Evolutionary conservation across 176 grass and related monocot genomes (phyloP), one percentile per base, ranked within the genome.

Genomic region (Melocanna baccifera): DNA sequence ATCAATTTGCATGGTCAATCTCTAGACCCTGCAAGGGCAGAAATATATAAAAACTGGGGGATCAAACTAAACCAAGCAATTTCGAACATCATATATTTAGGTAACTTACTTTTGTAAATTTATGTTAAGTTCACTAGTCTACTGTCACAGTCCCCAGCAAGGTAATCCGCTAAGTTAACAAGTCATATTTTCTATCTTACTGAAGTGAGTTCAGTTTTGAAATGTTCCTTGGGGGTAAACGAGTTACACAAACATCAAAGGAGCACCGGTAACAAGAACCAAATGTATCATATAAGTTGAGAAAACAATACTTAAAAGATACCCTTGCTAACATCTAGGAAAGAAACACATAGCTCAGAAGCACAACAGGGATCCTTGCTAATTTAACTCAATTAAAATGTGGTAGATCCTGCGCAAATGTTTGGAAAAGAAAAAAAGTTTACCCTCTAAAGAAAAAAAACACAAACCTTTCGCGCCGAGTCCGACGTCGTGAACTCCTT

Each of bases 401-500:
- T 19, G 26, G 7, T 9, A 62, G 9, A 64, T 55, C 16, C 7
- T n/a, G 43, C 3, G 0, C 1, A 22, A 6, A 28, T 1, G 25
- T 16, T 37, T 14, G 0, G 16, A 2, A 79, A 71, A 79, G 18
- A 22, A 0, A 45, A 28, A 2, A 0, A 3, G 50, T 45, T 65
- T 32, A 15, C 20, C 10, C 9, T 73, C 8, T 9, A 50, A 30
- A 59, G 29, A 26, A 46, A 15, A 45, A 71, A 36, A 48, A 84
- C 81, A 86, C 77, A 25, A 11, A 95, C 95, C 95, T 85, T 90
- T 80, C 91, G 94, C 1, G 91, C 92, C 22, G 82, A 80, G 28
- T 93, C 92, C 11, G 95, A 86, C 4, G 89, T 87, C 16, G 82
- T 55, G 79, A 98, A 98, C 30, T 90, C 82, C 85, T 98, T 91